phyloP scores from a whole-genome alignment of 441 rosid genomes.

The Rhodomyrtus psidioides region DNA sequence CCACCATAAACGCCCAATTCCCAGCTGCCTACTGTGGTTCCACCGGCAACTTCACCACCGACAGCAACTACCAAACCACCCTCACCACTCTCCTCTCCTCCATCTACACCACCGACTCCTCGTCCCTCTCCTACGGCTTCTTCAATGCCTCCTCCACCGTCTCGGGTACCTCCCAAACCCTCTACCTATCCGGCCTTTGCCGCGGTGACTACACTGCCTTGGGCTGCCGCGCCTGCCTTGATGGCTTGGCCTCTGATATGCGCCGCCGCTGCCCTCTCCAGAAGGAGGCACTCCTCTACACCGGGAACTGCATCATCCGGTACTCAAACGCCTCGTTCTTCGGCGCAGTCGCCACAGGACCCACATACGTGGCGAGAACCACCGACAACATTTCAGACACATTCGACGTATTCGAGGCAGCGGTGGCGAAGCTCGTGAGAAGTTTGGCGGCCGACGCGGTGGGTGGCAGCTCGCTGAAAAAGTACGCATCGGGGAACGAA shows the following conservation, averaged over 20 bases:
- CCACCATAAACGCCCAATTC: too few species aligned
- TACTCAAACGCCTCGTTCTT: too few species aligned
- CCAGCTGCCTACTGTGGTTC: too few species aligned
- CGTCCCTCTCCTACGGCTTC: background rate
- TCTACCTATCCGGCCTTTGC: background rate
- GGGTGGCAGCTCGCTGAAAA: too few species aligned
- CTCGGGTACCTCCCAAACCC: background rate
- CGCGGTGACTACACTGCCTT: fast-evolving
- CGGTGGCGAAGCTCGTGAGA: too few species aligned
- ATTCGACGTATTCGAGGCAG: too few species aligned
- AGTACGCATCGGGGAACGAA: too few species aligned
- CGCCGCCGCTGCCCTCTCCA: background rate
- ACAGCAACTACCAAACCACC: background rate
- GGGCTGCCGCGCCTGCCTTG: background rate
- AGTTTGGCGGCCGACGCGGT: too few species aligned
- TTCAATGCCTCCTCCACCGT: background rate
- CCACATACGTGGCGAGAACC: too few species aligned
- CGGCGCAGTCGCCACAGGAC: too few species aligned
- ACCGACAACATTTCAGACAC: too few species aligned
- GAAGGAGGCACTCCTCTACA: background rate
- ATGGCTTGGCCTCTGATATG: background rate
- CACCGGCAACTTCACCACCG: background rate
- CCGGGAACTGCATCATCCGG: too few species aligned
- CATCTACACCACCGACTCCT: background rate
- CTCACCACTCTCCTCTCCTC: background rate